A percentile compares a stretch with the other conserved stretches of the same genome.
Conservation (phyloP, 768 basidiomycete species). For the Crassisporium funariophilum region DNA sequence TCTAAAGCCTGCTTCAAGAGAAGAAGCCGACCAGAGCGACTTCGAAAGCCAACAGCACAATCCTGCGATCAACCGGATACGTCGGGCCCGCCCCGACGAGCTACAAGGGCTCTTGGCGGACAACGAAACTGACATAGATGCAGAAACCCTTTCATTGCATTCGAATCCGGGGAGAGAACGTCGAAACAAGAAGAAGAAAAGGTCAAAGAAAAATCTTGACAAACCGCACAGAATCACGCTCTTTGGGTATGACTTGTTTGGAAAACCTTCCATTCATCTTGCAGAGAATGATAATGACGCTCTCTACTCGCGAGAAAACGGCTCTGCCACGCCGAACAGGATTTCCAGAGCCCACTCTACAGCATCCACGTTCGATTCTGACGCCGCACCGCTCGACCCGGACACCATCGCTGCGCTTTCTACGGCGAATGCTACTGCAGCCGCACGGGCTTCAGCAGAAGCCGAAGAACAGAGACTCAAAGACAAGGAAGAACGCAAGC, state of each 20-base stretch:
- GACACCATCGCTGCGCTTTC: constrained; percentile 56
- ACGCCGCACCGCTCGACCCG: constrained; percentile 66
- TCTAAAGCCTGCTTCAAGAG: constrained; percentile 34
- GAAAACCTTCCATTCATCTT: constrained; percentile 58
- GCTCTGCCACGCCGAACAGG: constrained; percentile 5
- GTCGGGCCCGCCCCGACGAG: constrained; percentile 39
- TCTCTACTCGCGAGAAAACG: constrained; percentile 15
- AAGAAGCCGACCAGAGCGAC: constrained; percentile 15
- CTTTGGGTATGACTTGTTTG: constrained; percentile 71
- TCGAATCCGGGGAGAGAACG: constrained; percentile 52
- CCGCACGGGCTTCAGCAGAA: constrained; percentile 36
- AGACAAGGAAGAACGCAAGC: constrained; percentile 53
- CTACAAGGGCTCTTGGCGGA: constrained; percentile 41
- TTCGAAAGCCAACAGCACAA: constrained; percentile 26
- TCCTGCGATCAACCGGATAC: constrained; percentile 32
- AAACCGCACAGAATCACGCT: constrained; percentile 48
- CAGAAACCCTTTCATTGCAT: constrained; percentile 65
- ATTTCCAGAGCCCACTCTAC: constrained; percentile 20
- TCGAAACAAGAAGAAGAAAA: constrained; percentile 26
- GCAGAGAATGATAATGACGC: constrained; percentile 53
- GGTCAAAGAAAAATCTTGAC: constrained; percentile 33
- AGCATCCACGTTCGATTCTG: constrained; percentile 60
- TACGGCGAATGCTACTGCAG: constrained; percentile 37
- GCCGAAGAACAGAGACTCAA: constrained; percentile 41
- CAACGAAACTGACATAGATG: constrained; percentile 52